Evolutionary conservation across 148 eudicot genomes (phyloP).

Genomic region (Camellia japonica): DNA sequence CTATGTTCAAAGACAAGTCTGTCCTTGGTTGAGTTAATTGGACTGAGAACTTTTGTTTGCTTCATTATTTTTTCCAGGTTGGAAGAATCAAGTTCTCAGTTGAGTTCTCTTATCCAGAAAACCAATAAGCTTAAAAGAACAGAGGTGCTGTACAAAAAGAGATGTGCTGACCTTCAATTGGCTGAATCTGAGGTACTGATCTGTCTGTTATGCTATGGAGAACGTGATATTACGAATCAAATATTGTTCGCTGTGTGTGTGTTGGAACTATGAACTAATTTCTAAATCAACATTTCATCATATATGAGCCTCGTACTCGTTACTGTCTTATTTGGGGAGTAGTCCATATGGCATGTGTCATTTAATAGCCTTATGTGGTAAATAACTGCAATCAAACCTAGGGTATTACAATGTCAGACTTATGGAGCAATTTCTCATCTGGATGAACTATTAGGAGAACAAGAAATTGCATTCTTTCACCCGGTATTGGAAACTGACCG

Average conservation of each 20-base stretch:
- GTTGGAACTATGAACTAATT: neutral
- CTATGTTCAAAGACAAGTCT: neutral
- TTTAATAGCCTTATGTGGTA: neutral
- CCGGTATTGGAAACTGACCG: neutral
- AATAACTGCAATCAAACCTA: neutral
- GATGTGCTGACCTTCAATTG: constrained; percentile 57
- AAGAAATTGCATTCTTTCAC: neutral
- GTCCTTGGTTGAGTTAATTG: neutral
- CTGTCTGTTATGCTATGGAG: neutral
- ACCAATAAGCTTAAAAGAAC: constrained; percentile 44
- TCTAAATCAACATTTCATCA: neutral
- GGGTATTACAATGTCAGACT: neutral
- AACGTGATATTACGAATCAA: neutral
- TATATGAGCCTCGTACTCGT: neutral
- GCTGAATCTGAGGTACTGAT: constrained; percentile 89
- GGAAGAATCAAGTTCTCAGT: constrained; percentile 43
- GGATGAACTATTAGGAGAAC: neutral
- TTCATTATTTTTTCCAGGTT: constrained; percentile 40
- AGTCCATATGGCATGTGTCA: neutral
- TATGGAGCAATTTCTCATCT: neutral
- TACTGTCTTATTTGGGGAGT: neutral
- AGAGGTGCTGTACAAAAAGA: constrained; percentile 47
- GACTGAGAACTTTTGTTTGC: neutral
- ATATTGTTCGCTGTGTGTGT: neutral
- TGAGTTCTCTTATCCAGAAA: constrained; percentile 49